These are phyloP conservation scores for Sanghuangporus baumii DNA, from an alignment of 1,284 basidiomycete genomes.

Conservation along the genomic window DNA sequence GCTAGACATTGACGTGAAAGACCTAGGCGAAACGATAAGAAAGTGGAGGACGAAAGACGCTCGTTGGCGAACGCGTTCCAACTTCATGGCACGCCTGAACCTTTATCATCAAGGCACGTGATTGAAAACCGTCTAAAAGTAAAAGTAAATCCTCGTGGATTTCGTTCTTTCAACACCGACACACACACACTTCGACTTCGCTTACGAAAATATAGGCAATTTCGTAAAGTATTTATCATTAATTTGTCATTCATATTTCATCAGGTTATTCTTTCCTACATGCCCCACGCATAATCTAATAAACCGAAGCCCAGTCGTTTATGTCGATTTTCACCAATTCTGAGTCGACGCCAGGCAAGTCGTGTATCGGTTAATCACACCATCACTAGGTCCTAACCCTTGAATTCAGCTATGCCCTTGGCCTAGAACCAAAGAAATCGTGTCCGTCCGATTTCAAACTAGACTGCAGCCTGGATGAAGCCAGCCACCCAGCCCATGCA, in stretches of 20 bases:
- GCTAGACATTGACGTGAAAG: slow-evolving; percentile 3
- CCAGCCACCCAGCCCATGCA: background rate
- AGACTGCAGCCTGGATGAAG: background rate
- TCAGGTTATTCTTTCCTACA: background rate
- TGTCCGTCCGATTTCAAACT: background rate
- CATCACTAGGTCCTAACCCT: background rate
- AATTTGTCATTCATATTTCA: background rate
- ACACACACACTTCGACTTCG: background rate
- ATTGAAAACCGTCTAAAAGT: background rate
- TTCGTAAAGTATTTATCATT: background rate
- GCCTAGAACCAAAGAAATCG: background rate
- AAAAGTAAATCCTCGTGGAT: background rate
- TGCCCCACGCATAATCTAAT: background rate
- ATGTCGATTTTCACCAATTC: no score
- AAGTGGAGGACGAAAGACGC: background rate
- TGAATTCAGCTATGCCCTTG: background rate
- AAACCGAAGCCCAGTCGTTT: background rate
- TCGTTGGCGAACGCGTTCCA: background rate
- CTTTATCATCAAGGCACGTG: background rate
- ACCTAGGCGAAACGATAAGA: background rate
- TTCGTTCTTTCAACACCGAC: background rate
- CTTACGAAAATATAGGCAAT: background rate
- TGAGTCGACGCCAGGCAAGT: background rate
- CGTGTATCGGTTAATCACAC: background rate
- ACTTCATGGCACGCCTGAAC: background rate